These are phyloP conservation scores for Pneumocystis murina DNA, from an alignment of 1,139 yeast species.

Conservation along the genomic window DNA sequence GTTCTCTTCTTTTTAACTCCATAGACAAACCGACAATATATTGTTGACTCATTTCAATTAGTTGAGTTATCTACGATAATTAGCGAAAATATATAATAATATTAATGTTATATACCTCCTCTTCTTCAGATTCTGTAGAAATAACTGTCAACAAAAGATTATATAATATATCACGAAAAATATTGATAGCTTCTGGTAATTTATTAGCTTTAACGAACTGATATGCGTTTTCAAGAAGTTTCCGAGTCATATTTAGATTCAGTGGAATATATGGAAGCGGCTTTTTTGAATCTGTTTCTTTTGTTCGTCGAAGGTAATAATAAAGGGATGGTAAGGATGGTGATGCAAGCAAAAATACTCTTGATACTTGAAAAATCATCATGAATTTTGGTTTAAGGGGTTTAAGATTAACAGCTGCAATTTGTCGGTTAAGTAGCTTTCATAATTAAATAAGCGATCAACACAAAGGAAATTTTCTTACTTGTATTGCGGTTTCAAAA, in stretches of 20 bases:
- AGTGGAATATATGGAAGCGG: slow-evolving; percentile 67
- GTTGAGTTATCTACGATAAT: slow-evolving; percentile 28
- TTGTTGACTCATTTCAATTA: slow-evolving; percentile 65
- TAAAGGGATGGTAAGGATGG: slow-evolving; percentile 59
- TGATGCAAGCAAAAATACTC: slow-evolving; percentile 58
- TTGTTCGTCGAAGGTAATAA: slow-evolving; percentile 56
- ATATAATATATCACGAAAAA: slow-evolving; percentile 69
- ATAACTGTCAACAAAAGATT: slow-evolving; percentile 61
- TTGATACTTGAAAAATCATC: slow-evolving; percentile 68
- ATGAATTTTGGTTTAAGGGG: slow-evolving; percentile 73
- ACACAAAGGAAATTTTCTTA: not conserved
- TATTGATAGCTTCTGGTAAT: slow-evolving; percentile 60
- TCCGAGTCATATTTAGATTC: slow-evolving; percentile 34
- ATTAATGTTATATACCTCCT: slow-evolving; percentile 28
- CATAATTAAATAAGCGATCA: slow-evolving; percentile 24
- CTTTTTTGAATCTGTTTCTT: slow-evolving; percentile 28
- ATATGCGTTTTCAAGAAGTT: slow-evolving; percentile 59
- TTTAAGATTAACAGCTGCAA: slow-evolving; percentile 72
- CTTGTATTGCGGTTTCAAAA: slow-evolving; percentile 74
- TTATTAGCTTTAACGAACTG: slow-evolving; percentile 70
- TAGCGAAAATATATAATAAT: slow-evolving; percentile 20
- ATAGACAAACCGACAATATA: slow-evolving; percentile 84
- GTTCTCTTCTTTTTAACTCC: slow-evolving; percentile 71
- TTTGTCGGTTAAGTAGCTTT: slow-evolving; percentile 61
- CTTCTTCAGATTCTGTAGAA: slow-evolving; percentile 56